A percentile compares a stretch with the other conserved stretches of the same genome.
These are phyloP conservation scores for Amylostereum chailletii DNA, from an alignment of 1,284 basidiomycete species.

Conservation along the genomic window DNA sequence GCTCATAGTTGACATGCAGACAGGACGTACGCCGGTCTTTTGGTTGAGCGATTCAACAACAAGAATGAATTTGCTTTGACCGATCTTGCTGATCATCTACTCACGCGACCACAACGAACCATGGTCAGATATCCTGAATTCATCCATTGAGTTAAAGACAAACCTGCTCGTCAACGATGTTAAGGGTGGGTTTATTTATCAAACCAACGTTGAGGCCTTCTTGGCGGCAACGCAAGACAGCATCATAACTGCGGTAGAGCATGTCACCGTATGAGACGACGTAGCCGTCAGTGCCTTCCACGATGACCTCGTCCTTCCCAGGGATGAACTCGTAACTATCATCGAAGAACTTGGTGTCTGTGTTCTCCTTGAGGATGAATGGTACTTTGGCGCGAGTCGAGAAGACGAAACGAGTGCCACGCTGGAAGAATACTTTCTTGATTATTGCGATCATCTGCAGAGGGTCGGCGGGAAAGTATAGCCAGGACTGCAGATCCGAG, in stretches of 20 bases:
- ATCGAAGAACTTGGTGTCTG: slow-evolving; percentile 57
- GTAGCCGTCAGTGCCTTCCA: slow-evolving; percentile 64
- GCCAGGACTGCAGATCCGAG: slow-evolving; percentile 63
- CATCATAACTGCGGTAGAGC: slow-evolving; percentile 75
- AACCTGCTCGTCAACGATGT: slow-evolving; percentile 74
- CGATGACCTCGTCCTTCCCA: slow-evolving; percentile 72
- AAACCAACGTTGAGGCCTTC: slow-evolving; percentile 72
- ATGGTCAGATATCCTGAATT: neutral
- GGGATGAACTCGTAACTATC: slow-evolving; percentile 71
- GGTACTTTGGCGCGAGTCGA: slow-evolving; percentile 83
- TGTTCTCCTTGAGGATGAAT: slow-evolving; percentile 73
- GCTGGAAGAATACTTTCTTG: slow-evolving; percentile 71
- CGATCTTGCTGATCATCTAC: slow-evolving; percentile 60
- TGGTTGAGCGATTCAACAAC: slow-evolving; percentile 81
- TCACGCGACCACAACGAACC: neutral
- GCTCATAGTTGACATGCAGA: neutral
- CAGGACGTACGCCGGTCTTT: slow-evolving; percentile 65
- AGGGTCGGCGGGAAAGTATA: slow-evolving; percentile 83
- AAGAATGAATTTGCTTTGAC: slow-evolving; percentile 65
- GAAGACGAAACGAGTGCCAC: slow-evolving; percentile 75
- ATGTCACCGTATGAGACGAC: slow-evolving; percentile 78
- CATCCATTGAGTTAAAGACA: slow-evolving; percentile 6
- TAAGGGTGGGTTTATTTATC: slow-evolving; percentile 79
- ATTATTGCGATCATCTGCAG: slow-evolving; percentile 74
- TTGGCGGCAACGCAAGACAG: slow-evolving; percentile 62